phyloP scores from a whole-genome alignment of 441 rosid genomes.

The Croton setiger region DNA sequence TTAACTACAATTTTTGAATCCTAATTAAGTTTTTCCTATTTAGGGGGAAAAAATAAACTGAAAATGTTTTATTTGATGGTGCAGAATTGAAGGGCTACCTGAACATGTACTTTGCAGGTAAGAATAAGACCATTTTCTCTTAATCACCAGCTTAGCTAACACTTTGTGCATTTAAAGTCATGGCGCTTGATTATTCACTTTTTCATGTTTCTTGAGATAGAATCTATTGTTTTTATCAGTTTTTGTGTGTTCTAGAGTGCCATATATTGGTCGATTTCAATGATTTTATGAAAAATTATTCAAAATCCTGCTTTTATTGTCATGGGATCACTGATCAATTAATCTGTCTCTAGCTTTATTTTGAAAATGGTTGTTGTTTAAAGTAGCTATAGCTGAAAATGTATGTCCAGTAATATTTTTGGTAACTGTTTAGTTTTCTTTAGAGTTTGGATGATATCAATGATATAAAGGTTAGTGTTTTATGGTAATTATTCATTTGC shows the following conservation, averaged over 20 bases:
- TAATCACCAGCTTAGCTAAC: neutral
- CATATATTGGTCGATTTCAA: neutral
- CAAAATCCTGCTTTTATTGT: neutral
- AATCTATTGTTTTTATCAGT: neutral
- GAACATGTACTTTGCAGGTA: conserved; percentile 77
- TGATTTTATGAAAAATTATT: neutral
- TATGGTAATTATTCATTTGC: neutral
- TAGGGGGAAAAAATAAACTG: neutral
- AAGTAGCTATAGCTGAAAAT: neutral
- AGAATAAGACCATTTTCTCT: conserved; percentile 24
- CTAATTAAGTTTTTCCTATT: neutral
- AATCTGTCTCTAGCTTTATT: neutral
- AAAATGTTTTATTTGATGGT: conserved; percentile 10
- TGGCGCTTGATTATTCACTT: neutral
- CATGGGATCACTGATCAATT: neutral
- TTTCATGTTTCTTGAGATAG: neutral
- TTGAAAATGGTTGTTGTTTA: neutral
- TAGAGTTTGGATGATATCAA: neutral
- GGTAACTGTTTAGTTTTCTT: neutral
- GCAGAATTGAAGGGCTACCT: conserved; percentile 83
- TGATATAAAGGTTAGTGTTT: neutral
- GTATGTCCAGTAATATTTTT: neutral
- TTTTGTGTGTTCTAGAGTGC: neutral
- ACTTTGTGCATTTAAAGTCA: neutral
- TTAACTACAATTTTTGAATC: neutral